Base-by-base conservation (phyloP, 441 rosid genomes). In the Manihot esculenta region DNA sequence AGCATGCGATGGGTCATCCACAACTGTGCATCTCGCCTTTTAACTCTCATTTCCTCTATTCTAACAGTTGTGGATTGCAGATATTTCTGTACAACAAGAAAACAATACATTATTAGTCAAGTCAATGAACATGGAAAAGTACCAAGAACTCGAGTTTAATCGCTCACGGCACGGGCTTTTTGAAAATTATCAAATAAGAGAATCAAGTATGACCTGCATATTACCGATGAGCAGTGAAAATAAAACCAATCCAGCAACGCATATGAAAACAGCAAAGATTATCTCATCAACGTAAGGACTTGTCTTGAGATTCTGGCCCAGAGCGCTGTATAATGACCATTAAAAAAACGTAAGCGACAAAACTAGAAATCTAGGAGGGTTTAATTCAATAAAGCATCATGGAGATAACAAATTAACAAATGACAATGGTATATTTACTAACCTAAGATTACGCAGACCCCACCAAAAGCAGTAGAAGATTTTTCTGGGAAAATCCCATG, bases 361-460 rank as follows among this genome's bases (percentile, higher is more conserved):
- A 7, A 38, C 42, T 38, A 38, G 42, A 38, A 38, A 8, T 38
- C 9, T 38, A 38, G 42, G 42, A 38, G 42, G 38, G 6, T 33
- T 33, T 33, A n/a, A 33, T 56, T 56, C 35, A 56, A 24, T 21
- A 68, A 68, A 15, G 41, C 41, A 35, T 17, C 12, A 12, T 10
- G 57, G 49, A 24, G 13, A 47, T 9, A 10, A 12, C 18, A 53
- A 33, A 30, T 33, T 24, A 59, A 23, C 49, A 30, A 12, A 49
- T 14, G 33, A 9, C 9, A 11, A 5, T 8, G 12, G 18, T 59
- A 72, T 10, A 61, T 11, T n/a, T 21, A 76, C 92, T 62, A 70
- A 92, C 97, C 96, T 94, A 20, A 94, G 88, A 81, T 84, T 87
- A 48, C 93, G 96, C 65, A 92, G 81, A 72, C 97, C 99, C 99